phyloP scores from a whole-genome alignment of 1,284 basidiomycete genomes.

The Tylopilus orsonianus region DNA sequence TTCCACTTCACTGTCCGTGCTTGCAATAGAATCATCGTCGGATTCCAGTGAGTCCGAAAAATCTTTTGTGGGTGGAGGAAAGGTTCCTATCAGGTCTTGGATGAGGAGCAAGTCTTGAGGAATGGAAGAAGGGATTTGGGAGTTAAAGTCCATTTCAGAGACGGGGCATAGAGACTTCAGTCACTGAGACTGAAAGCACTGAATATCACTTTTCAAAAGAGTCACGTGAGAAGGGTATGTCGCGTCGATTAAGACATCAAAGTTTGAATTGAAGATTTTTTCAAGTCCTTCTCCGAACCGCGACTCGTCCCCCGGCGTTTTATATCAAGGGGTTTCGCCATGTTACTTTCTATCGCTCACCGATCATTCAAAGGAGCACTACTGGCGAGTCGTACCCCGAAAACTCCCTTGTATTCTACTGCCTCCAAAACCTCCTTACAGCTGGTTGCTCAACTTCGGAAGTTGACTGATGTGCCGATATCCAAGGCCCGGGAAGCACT shows the following conservation, averaged over 20 bases:
- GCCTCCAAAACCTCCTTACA: conserved; percentile 56
- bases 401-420: conserved; percentile 38
- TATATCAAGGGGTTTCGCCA: neutral
- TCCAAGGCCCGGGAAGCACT: conserved; percentile 90
- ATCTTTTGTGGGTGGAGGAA: conserved; percentile 16
- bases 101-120: conserved; percentile 76
- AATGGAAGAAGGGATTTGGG: conserved; percentile 58
- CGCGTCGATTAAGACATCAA: too few species aligned
- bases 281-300: neutral
- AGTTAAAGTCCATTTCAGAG: conserved; percentile 36
- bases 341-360: conserved; percentile 14
- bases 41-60: conserved; percentile 12
- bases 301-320: neutral
- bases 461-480: conserved; percentile 78
- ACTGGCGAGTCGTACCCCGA: neutral
- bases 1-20: conserved; percentile 48
- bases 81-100: conserved; percentile 55
- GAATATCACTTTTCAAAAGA: too few species aligned
- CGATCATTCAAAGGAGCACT: conserved; percentile 19
- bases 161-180: neutral
- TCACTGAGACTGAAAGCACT: too few species aligned
- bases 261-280: too few species aligned
- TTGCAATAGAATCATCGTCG: conserved; percentile 47
- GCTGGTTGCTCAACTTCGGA: conserved; percentile 85
- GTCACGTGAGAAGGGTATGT: conserved; percentile 30